A percentile compares a stretch with the other conserved stretches of the same genome.
These are phyloP conservation scores for Tephrocybe sp. DNA, from an alignment of 768 basidiomycete genomes.

Conservation along the genomic window DNA sequence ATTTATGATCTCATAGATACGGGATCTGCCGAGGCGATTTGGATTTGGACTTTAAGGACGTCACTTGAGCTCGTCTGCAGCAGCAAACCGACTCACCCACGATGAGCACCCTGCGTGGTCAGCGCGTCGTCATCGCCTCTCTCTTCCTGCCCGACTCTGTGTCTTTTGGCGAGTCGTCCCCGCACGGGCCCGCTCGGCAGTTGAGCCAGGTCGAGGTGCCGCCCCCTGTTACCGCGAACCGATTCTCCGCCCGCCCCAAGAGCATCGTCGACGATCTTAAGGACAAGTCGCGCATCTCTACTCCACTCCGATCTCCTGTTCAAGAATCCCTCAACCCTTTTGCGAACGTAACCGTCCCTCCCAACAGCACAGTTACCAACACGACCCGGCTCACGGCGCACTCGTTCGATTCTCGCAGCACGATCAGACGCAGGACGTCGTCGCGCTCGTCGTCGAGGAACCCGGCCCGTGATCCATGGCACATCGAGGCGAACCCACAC, in stretches of 20 bases:
- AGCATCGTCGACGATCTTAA: conserved; percentile 82
- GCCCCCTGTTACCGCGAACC: conserved; percentile 23
- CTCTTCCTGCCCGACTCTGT: conserved; percentile 80
- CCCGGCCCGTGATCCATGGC: conserved; percentile 35
- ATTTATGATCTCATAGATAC: conserved; percentile 20
- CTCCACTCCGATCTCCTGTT: conserved; percentile 37
- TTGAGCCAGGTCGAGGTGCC: conserved; percentile 17
- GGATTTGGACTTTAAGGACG: not conserved
- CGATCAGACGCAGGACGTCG: conserved; percentile 50
- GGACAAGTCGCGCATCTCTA: conserved; percentile 51
- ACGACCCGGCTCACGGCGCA: conserved; percentile 12
- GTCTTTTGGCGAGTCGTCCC: conserved; percentile 58
- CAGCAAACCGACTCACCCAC: not conserved
- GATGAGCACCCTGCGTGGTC: conserved; percentile 74
- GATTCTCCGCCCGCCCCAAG: conserved; percentile 37
- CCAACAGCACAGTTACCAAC: conserved; percentile 16
- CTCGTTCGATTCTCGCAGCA: conserved; percentile 22
- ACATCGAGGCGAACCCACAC: conserved; percentile 61
- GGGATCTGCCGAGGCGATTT: conserved; percentile 15
- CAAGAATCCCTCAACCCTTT: conserved; percentile 60
- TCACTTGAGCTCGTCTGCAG: not conserved
- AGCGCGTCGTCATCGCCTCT: conserved; percentile 79
- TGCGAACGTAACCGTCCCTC: conserved; percentile 49
- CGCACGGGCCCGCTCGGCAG: conserved; percentile 37
- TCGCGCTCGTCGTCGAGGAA: conserved; percentile 56